Base-by-base conservation (phyloP, 441 rosid species). In the Croton laevigatus region DNA sequence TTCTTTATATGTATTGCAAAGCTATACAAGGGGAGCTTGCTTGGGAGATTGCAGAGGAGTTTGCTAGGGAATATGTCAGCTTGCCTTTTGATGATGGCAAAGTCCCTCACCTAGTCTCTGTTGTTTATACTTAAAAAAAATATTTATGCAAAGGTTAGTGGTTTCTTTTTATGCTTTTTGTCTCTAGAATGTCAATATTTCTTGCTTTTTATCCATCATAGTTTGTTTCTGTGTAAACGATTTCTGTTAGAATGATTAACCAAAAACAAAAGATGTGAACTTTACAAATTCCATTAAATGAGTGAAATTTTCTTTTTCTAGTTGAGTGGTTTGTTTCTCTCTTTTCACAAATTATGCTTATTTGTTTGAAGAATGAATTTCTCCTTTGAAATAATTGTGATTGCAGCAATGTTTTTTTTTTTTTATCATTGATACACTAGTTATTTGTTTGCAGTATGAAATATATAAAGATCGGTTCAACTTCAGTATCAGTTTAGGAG, bases 41-140 rank as follows among this genome's bases (percentile, higher is more conserved):
- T 16, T 75, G 71, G 76, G 91, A 87, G 85, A 91, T 94, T 23
- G 96, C 91, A 7, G 85, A 86, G 72, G 94, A 94, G 73, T 89
- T 89, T 74, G 90, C 91, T 0, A 74, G 84, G 45, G 90, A 86
- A 57, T 88, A 88, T 61, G 83, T 88, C 1, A 85, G 94, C 37
- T 81, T 94, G 81, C 98, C 97, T 58, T 88, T 89, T 71, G 93
- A 88, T 62, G 87, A 85, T 51, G 85, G 79, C 22, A 90, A 94
- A 81, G 89, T 76, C 36, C 93, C 95, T 75, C 88, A 80, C 80
- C 80, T 84, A 71, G 86, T 89, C 54, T 87, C 87, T 74, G 79
- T 83, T 57, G 76, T 74, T 73, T 82, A 79, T 57, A 51, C 64
- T 72, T 73, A 75, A 72, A 11, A 32, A 59, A 9, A n/a, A 11